Conservation (phyloP, 192 early-diverging fungal genomes). For the Coemansia sp. region DNA sequence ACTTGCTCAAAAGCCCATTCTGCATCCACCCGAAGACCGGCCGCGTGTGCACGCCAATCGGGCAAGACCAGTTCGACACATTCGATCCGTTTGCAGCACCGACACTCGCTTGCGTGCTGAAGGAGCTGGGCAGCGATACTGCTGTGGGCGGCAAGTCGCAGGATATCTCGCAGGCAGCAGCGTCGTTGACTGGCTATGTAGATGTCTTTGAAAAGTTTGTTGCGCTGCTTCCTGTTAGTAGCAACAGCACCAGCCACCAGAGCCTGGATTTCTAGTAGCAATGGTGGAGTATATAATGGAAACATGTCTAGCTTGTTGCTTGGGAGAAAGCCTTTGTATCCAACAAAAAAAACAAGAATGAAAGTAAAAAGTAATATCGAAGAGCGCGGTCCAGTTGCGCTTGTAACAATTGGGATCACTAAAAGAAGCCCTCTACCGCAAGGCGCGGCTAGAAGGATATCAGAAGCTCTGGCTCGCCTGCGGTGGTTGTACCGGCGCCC, state of each 20-base stretch:
- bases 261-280: conserved; percentile 40
- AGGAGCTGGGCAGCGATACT: conserved; percentile 55
- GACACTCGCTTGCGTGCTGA: conserved; percentile 65
- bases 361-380: not conserved
- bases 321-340: not conserved
- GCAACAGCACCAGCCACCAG: conserved; percentile 9
- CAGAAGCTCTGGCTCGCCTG: conserved; percentile 53
- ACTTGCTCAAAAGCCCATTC: conserved; percentile 96
- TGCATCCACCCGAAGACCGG: conserved; percentile 96
- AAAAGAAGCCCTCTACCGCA: not conserved
- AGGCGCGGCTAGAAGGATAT: conserved; percentile 35
- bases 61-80: conserved; percentile 66
- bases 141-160: conserved; percentile 26
- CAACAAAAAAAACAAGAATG: not conserved
- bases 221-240: conserved; percentile 20
- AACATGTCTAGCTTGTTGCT: not conserved
- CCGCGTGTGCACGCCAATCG: conserved; percentile 94
- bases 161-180: conserved; percentile 26
- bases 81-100: conserved; percentile 86
- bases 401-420: not conserved
- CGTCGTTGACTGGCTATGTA: conserved; percentile 61
- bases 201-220: conserved; percentile 72
- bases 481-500: conserved; percentile 23
- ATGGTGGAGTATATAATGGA: not conserved
- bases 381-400: not conserved